Evolutionary conservation across 768 basidiomycete genomes (phyloP).

Genomic region (Clitopilus hobsonii): DNA sequence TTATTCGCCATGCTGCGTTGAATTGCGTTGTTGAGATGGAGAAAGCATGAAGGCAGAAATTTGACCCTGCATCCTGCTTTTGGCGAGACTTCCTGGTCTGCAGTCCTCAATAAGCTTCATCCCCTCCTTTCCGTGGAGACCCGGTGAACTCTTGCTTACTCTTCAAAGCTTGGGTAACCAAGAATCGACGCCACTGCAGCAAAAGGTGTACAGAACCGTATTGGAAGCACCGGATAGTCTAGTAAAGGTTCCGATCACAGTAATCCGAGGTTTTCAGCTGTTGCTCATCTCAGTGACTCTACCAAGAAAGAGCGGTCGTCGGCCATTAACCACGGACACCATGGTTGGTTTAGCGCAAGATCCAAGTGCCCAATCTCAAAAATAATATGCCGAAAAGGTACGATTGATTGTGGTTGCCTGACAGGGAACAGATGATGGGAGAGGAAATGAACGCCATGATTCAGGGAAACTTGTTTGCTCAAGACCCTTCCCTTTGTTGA

Average conservation of each 20-base stretch:
- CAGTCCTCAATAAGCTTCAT: not conserved
- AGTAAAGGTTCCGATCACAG: constrained; percentile 16
- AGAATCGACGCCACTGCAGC: not conserved
- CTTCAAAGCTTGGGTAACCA: not conserved
- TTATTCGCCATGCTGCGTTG: too few species aligned
- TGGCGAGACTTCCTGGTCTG: not conserved
- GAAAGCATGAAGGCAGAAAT: too few species aligned
- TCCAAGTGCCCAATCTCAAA: not conserved
- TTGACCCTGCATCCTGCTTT: not conserved
- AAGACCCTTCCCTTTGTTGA: not conserved
- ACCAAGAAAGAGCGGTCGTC: not conserved
- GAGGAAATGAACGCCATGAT: not conserved
- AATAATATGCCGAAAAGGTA: not conserved
- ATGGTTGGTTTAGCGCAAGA: not conserved
- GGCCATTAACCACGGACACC: not conserved
- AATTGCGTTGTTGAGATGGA: too few species aligned
- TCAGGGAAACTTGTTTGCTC: not conserved
- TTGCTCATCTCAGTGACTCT: constrained; percentile 5
- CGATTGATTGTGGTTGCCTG: not conserved
- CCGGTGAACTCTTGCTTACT: not conserved
- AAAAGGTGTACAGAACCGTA: not conserved
- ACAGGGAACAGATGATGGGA: constrained; percentile 1
- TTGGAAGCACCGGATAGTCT: constrained; percentile 13
- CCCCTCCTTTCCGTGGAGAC: not conserved
- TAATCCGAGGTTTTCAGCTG: not conserved